Conservation (phyloP, 768 basidiomycete species). For the Candolleomyces eurysporus region DNA sequence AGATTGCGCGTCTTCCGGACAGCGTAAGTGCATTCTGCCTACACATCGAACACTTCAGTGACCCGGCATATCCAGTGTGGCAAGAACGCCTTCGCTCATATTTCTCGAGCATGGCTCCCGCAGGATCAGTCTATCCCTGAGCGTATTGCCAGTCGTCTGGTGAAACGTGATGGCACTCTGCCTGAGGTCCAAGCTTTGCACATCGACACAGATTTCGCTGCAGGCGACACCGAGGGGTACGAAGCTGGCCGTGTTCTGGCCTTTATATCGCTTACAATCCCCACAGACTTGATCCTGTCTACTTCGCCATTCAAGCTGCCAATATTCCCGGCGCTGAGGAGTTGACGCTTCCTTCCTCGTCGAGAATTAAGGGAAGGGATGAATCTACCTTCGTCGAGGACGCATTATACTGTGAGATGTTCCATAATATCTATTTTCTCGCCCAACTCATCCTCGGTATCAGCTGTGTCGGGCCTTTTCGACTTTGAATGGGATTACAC, state of each 20-base stretch:
- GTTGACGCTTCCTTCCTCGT: not conserved
- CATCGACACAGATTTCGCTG: conserved; percentile 18
- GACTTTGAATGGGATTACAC: conserved; percentile 18
- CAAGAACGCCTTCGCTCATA: conserved; percentile 17
- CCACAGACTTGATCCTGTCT: conserved; percentile 2
- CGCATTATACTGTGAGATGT: not conserved
- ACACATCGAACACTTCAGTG: not conserved
- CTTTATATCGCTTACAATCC: not conserved
- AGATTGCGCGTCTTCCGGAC: conserved; percentile 35
- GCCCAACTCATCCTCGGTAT: not conserved
- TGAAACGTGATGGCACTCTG: conserved; percentile 8
- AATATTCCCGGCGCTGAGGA: conserved; percentile 13
- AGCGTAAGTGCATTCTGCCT: conserved; percentile 18
- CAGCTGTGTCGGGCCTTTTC: conserved; percentile 12
- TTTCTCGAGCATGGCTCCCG: conserved; percentile 18
- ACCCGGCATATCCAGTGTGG: conserved; percentile 16
- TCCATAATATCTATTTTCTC: too few species aligned
- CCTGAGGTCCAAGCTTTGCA: conserved; percentile 16
- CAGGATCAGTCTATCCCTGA: conserved; percentile 19
- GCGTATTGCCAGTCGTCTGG: conserved; percentile 10
- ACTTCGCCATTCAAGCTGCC: conserved; percentile 10
- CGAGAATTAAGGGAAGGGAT: not conserved
- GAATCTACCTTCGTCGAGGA: not conserved
- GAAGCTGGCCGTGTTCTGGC: not conserved
- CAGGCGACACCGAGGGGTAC: conserved; percentile 9